phyloP scores from a whole-genome alignment of 495 filamentous ascomycete genomes.

The Hyaloscypha bicolor region DNA sequence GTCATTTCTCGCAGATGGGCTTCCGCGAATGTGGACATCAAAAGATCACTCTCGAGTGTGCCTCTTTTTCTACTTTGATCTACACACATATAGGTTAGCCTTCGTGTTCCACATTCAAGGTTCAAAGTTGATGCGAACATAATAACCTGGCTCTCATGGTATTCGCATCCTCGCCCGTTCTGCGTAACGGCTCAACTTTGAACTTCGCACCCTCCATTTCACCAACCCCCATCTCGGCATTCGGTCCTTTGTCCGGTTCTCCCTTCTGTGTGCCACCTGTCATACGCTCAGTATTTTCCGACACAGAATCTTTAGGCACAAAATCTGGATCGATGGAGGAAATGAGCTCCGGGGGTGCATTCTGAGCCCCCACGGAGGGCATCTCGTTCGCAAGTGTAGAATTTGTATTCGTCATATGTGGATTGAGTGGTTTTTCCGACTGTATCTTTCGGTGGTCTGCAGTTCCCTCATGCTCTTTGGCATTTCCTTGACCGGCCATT shows the following conservation, averaged over 20 bases:
- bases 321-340: conserved; percentile 58
- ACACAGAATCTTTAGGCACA: conserved; percentile 58
- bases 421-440: conserved; percentile 58
- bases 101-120: background rate
- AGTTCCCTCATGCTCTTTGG: conserved; percentile 41
- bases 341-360: conserved; percentile 62
- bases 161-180: conserved; percentile 74
- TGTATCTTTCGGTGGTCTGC: conserved; percentile 55
- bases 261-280: conserved; percentile 30
- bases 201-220: conserved; percentile 89
- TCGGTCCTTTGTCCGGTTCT: conserved; percentile 10
- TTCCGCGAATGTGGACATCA: conserved; percentile 94
- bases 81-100: conserved; percentile 37
- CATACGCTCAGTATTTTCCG: conserved; percentile 48
- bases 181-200: conserved; percentile 83
- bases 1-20: conserved; percentile 74
- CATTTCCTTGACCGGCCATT: conserved; percentile 28
- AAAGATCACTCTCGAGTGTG: conserved; percentile 91
- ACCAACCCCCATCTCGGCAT: conserved; percentile 76
- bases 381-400: conserved; percentile 65
- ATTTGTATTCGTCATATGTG: conserved; percentile 63
- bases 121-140: conserved; percentile 61
- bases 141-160: conserved; percentile 90
- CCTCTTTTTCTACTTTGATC: conserved; percentile 97
- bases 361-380: conserved; percentile 58